Evolutionary conservation across 1,284 basidiomycete genomes (phyloP), one percentile per base, ranked within the genome.

Genomic region (Clitocybe nebularis): DNA sequence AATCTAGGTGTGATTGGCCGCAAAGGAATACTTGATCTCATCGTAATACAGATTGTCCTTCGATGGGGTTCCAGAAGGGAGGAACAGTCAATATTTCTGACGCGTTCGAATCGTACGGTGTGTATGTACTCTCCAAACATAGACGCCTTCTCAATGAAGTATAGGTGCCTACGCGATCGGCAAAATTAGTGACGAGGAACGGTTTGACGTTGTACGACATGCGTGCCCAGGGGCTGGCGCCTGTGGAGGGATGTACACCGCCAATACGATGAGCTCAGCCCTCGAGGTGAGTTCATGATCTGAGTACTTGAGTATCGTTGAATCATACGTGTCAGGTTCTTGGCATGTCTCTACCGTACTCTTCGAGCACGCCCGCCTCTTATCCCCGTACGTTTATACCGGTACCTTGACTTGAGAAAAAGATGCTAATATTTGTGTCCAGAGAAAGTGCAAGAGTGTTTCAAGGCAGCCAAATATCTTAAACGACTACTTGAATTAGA

Each of bases 341-440:
- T 49, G 94, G 93, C 23, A 88, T 97, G 77, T 89, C 90, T 13
- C 70, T 96, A 20, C 93, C 93, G 0, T 91, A 91, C 56, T 91
- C 89, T 22, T 84, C 91, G 0, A 87, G 86, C 48, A 91, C 77
- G 22, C 93, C 93, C 1, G 93, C 92, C 4, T 67, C 77, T 25
- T 85, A 84, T 62, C 77, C 87, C 43, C 75, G 85, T 81, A 42
- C 48, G 67, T 59, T 13, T n/a, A 23, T 3, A 17, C 23, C 35
- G 5, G 32, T 19, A 2, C 16, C 19, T 10, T 3, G 4, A 7
- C 20, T 9, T 35, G 2, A 11, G 24, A 17, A 29, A 21, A 14
- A 5, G 11, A 41, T 28, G 47, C 7, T 25, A 26, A 20, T 26
- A 13, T 39, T 13, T 7, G 4, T 41, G 24, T 29, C 11, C 19